Base-by-base conservation (phyloP, 148 eudicot genomes). In the Rhododendron vialii region DNA sequence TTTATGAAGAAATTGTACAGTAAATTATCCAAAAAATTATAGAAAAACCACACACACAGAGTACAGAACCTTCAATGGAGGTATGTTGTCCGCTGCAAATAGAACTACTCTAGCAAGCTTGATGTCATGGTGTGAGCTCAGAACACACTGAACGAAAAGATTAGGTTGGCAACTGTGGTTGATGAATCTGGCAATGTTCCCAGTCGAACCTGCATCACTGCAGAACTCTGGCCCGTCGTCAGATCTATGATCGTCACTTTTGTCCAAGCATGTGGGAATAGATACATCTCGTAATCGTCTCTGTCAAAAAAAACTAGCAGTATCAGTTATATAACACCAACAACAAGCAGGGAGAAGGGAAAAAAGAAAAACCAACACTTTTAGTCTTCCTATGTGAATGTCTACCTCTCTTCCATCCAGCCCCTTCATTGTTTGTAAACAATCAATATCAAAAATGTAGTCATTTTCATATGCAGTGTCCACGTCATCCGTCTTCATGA, bases 121-220 rank as follows among this genome's bases (percentile, higher is more conserved):
- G 30, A 89, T 11, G 43, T 95, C 97, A 84, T 94, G 96, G 83
- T 95, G 95, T 3, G 85, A 74, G 83, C 94, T 93, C 80, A 95
- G 85, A 63, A 95, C 89, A 87, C 98, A 94, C 85, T 95, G 98
- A 43, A 95, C 93, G 53, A 95, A 95, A 1, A 95, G 86, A 82
- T 95, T 95, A 1, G 98, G 98, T 38, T 94, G 92, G 76, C 98
- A 95, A 84, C 98, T 95, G 78, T 95, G 98, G 79, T 95, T 95
- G 11, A 95, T 93, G 86, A 91, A 95, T 80, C 98, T 88, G 14
- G 98, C 91, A 61, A 95, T 74, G 41, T 93, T 94, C 41, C 98
- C 98, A 17, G 88, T 88, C 4, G 87, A 78, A 30, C 90, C 94
- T 41, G 97, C 98, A 86, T 95, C 98, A 84, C 94, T 88, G 88